Conservation (phyloP, 441 rosid genomes). For the Mallotus japonicus region DNA sequence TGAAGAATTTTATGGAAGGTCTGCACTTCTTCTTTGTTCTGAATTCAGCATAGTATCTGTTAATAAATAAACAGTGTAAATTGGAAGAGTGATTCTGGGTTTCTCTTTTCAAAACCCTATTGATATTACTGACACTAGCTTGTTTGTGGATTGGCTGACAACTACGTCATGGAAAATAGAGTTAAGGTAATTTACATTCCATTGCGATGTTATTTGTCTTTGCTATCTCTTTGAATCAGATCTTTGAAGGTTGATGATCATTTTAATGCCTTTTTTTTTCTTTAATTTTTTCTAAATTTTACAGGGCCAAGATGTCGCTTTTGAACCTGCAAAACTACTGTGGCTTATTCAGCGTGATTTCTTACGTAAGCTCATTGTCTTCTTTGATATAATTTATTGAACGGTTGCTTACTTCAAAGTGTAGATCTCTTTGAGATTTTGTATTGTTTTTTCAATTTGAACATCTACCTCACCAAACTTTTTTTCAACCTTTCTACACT, state of each 20-base stretch:
- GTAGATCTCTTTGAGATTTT: background rate
- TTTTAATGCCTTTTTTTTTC: background rate
- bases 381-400: slow-evolving; percentile 16
- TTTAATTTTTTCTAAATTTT: slow-evolving; percentile 1
- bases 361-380: slow-evolving; percentile 64
- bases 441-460: background rate
- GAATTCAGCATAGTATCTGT: slow-evolving; percentile 15
- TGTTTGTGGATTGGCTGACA: slow-evolving; percentile 35
- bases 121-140: slow-evolving; percentile 38
- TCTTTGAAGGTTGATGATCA: no score
- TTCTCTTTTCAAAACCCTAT: slow-evolving; percentile 5
- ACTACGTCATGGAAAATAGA: slow-evolving; percentile 47
- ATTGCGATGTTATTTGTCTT: slow-evolving; percentile 21
- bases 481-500: background rate
- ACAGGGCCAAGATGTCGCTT: slow-evolving; percentile 97
- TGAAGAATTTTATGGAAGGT: slow-evolving; percentile 99
- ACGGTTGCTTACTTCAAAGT: slow-evolving; percentile 17
- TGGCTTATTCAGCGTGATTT: slow-evolving; percentile 99
- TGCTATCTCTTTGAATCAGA: background rate
- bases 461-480: slow-evolving; percentile 6
- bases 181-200: slow-evolving; percentile 74
- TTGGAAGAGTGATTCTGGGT: slow-evolving; percentile 16
- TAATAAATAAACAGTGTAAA: slow-evolving; percentile 8
- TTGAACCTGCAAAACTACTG: slow-evolving; percentile 90
- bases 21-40: slow-evolving; percentile 30